These are phyloP conservation scores for Nannochloris sp. DNA, from an alignment of 139 green algal species.

Conservation along the genomic window DNA sequence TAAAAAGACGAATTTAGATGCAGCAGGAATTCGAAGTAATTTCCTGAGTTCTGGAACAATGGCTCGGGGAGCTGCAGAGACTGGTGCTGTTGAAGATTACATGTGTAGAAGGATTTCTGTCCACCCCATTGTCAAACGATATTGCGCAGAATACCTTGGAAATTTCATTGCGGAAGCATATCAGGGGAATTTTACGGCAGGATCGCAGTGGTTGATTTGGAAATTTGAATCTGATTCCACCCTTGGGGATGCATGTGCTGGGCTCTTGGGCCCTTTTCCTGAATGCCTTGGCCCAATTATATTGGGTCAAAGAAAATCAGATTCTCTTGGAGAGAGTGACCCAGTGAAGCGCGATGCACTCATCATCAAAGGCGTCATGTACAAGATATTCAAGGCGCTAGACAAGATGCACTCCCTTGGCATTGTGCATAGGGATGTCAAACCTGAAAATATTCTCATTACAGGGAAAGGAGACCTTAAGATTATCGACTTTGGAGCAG, in stretches of 20 bases:
- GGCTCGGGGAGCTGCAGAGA: conserved; percentile 62
- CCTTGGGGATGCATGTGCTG: conserved; percentile 55
- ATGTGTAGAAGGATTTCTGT: conserved; percentile 41
- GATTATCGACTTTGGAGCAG: conserved; percentile 89
- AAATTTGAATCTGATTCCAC: conserved; percentile 83
- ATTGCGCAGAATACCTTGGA: conserved; percentile 29
- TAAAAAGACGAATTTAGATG: conserved; percentile 80
- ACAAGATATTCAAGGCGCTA: conserved; percentile 28
- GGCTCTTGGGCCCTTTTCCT: conserved; percentile 58
- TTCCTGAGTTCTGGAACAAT: conserved; percentile 81
- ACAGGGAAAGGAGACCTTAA: conserved; percentile 64
- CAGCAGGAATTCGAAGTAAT: conserved; percentile 42
- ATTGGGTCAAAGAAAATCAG: conserved; percentile 31
- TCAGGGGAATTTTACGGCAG: conserved; percentile 52
- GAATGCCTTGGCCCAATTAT: conserved; percentile 51
- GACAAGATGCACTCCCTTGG: conserved; percentile 63
- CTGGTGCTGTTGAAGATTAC: conserved; percentile 72
- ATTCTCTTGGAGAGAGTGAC: conserved; percentile 2
- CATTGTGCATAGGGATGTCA: conserved; percentile 85
- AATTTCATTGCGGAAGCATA: conserved; percentile 35
- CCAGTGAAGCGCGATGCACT: conserved; percentile 39
- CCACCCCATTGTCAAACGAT: conserved; percentile 9
- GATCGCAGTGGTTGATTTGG: conserved; percentile 85
- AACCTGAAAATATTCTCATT: conserved; percentile 80
- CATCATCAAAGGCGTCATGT: conserved; percentile 56